Base-by-base conservation (phyloP, 75 land plant genomes). In the Larix kaempferi region DNA sequence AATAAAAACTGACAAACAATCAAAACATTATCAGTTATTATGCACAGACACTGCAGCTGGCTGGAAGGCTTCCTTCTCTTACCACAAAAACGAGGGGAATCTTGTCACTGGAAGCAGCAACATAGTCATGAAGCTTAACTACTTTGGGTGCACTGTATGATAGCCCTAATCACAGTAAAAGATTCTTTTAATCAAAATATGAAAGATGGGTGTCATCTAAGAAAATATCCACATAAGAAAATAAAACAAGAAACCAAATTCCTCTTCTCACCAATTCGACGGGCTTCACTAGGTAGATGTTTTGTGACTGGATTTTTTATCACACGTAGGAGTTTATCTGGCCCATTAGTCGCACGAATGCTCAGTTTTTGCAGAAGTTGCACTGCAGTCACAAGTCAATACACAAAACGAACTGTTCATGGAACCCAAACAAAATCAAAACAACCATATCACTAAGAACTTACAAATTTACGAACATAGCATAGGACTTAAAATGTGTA, bases 281-380 rank as follows among this genome's bases (percentile, higher is more conserved):
- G 85, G 25, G 93, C 91, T 78, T 96, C 92, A 65, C 83, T 75
- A 29, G 99, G 98, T 57, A 96, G 86, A 67, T 94, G 83, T 15
- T 89, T 84, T 22, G 99, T 92, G 2, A 96, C 99, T 57, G 99
- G 98, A 56, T 96, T 96, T 75, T 94, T 96, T 8, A 96, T 91
- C 69, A 89, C 85, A 13, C 87, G 86, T 49, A 96, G 78, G 76
- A 94, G 90, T 65, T 91, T 96, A 56, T 92, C 95, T 57, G 95
- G 91, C 78, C 91, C 93, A 66, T 90, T 90, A 73, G 75, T 82
- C 16, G 99, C 99, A 74, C 89, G 84, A 66, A 96, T 92, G 57
- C 88, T 90, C 39, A 90, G 63, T 71, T 94, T 94, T 74, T 94
- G 94, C 26, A 96, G 82, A 66, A 96, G 85, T 77, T 96, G 95